phyloP scores from a whole-genome alignment of 2,329 filamentous ascomycete species.

The Neopestalotiopsis rosae region DNA sequence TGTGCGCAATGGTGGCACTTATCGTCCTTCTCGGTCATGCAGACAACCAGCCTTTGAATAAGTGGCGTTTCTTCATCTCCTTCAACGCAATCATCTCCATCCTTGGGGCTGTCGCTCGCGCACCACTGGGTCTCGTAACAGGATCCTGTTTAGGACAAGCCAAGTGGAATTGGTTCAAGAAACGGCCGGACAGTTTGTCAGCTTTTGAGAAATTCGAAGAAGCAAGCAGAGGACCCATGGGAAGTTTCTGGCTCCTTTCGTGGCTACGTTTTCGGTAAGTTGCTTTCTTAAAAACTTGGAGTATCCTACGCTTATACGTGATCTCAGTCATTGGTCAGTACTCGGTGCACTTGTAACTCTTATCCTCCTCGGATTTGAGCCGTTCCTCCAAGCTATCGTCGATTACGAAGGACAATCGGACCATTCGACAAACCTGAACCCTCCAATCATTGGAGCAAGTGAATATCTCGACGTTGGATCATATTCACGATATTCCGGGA shows the following conservation, averaged over 20 bases:
- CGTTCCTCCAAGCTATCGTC: not conserved
- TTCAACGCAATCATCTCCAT: not conserved
- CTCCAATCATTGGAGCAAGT: not conserved
- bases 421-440: not conserved
- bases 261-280: not conserved
- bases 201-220: constrained; percentile 1
- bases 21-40: not conserved
- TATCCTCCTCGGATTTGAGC: not conserved
- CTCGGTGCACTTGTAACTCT: not conserved
- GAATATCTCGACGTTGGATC: not conserved
- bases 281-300: too few species aligned
- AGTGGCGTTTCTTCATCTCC: not conserved
- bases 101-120: not conserved
- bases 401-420: not conserved
- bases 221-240: not conserved
- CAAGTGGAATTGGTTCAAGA: not conserved
- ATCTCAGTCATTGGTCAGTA: not conserved
- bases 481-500: not conserved
- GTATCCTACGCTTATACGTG: too few species aligned
- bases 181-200: too few species aligned
- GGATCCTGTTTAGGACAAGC: not conserved
- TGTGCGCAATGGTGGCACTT: not conserved
- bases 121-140: not conserved
- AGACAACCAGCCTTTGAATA: not conserved
- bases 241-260: not conserved